Base-by-base conservation (phyloP, 306 rosid species). In the Cyamopsis tetragonoloba region DNA sequence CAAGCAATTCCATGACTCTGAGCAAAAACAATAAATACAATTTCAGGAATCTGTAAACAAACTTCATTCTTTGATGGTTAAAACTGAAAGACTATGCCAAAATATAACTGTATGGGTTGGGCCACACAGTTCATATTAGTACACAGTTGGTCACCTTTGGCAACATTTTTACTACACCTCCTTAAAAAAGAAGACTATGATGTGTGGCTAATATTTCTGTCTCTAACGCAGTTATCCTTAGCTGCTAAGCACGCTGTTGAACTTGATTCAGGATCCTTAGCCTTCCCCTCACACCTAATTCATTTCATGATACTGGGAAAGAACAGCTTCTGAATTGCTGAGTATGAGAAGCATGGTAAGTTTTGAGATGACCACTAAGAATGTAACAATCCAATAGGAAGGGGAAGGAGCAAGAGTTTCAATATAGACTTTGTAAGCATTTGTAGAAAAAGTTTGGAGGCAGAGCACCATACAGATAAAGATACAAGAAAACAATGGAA, bases 361-460 rank as follows among this genome's bases (percentile, higher is more conserved):
- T 9, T 49, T 61, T 61, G 67, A 38, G 22, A 61, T 38, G 20
- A 61, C 67, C 49, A 61, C 67, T 37, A 61, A 61, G 67, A 61
- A 61, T 61, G 67, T 61, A 18, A 61, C 67, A 61, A 61, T 3
- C 67, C 67, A 61, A 61, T 61, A 61, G 49, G 46, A 10, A 3
- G 67, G 67, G 2, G 67, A 61, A 3, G 67, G 67, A 22, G 67
- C 67, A 6, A 61, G 67, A 23, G 67, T 41, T 34, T 61, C 67
- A 39, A 39, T 12, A 35, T 37, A 61, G 23, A 61, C 50, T 37
- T 38, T 20, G 49, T 61, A 61, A 1, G 67, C 50, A 38, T 38
- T 38, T 39, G 35, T 38, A 1, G 50, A 38, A 0, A n/a, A 61
- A 38, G 46, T 23, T 24, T 6, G 50, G 23, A 5, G 67, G 32